phyloP scores from a whole-genome alignment of 768 basidiomycete species.

The Amanita molliuscula region DNA sequence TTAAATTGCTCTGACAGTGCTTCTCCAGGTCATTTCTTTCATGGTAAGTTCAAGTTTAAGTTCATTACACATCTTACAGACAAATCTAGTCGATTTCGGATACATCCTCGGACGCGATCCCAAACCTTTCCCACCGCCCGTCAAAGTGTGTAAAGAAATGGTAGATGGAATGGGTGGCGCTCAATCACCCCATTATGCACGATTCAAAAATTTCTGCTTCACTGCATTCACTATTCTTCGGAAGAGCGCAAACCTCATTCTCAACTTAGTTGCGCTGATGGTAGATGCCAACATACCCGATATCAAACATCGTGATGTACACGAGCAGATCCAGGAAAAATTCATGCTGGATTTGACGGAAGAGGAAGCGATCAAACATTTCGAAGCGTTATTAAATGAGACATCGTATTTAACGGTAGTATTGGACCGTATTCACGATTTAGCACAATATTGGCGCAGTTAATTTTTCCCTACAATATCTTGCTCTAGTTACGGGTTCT shows the following conservation, averaged over 20 bases:
- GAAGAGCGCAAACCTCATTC: conserved; percentile 93
- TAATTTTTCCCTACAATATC: conserved; percentile 17
- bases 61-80: conserved; percentile 7
- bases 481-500: neutral
- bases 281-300: conserved; percentile 96
- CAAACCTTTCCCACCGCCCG: conserved; percentile 94
- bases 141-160: conserved; percentile 99
- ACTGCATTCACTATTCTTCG: conserved; percentile 96
- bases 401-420: conserved; percentile 91
- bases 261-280: conserved; percentile 96
- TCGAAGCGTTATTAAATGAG: conserved; percentile 88
- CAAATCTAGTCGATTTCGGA: conserved; percentile 80
- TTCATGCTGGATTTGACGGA: conserved; percentile 91
- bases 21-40: conserved; percentile 81
- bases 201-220: conserved; percentile 95
- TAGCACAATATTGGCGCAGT: conserved; percentile 84
- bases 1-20: neutral
- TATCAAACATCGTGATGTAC: conserved; percentile 84
- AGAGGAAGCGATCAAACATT: conserved; percentile 96
- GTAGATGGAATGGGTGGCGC: conserved; percentile 99
- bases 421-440: conserved; percentile 86
- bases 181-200: conserved; percentile 86
- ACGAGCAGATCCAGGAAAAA: conserved; percentile 91
- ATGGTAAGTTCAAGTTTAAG: conserved; percentile 41
- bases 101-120: conserved; percentile 97